Evolutionary conservation across 768 basidiomycete species (phyloP), one percentile per base, ranked within the genome.

Genomic region (Suillus paluster): DNA sequence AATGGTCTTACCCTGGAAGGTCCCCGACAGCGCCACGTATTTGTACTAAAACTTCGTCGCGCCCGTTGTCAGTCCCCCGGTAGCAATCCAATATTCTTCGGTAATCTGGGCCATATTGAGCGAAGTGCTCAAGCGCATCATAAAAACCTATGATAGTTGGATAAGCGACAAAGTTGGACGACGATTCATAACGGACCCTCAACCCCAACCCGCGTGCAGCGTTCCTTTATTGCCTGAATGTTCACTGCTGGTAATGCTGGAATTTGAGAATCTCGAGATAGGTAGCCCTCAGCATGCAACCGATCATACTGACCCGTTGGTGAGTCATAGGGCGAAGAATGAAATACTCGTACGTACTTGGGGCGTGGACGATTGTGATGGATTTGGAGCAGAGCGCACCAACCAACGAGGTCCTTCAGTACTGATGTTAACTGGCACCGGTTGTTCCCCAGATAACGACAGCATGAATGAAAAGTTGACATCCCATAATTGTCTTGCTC

Each of bases 31-130:
- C 58, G 1, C 58, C 58, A 17, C 44, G 39, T 12, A 59, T 50
- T 7, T 46, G 25, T 7, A 59, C 19, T 11, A 59, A 33, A 33
- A 10, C 48, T 59, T 59, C 46, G 5, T 50, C 45, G 3, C 25
- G 10, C 3, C 48, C 58, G 3, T 19, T 7, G 12, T 34, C 21
- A 21, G 48, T 27, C 1, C 38, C 58, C 14, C 44, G 27, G 9
- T 49, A 49, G 48, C 27, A 52, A 3, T 52, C 30, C 11, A 52
- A n/a, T 12, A 77, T 66, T 7, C 77, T 67, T 57, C 69, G 72
- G 63, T 71, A 78, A 19, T 54, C 62, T 8, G 72, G 67, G 1
- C 76, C 78, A 64, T 77, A 79, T 19, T 71, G 53, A 7, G 75
- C 74, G 52, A 78, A 78, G 50, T 71, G 67, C 7, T 63, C 63